Base-by-base conservation (phyloP, 2,329 filamentous ascomycete species). In the Claviceps quebecensis region DNA sequence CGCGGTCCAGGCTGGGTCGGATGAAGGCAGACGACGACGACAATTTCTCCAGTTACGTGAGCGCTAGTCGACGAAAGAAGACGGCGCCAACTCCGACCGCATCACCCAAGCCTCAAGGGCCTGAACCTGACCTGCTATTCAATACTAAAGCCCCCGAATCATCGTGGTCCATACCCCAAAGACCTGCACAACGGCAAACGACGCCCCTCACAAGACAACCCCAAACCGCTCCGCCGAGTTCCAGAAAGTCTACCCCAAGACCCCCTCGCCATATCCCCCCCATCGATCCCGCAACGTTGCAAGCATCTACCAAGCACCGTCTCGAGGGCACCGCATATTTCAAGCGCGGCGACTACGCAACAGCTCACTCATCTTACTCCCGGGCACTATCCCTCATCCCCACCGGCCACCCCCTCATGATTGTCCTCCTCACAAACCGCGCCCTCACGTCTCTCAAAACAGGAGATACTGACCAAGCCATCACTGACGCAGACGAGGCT, bases 391-490 rank as follows among this genome's bases (percentile, higher is more conserved):
- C 77, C 1, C 78, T 81, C 39, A 73, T 98, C 36, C 93, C 93
- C 1, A 67, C 78, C 14, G 77, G 75, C 4, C 93, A 98, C 64
- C 91, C 91, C 0, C 74, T 97, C 23, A 80, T 80, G 17, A 93
- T 97, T 53, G 73, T 97, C n/a, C 77, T 97, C 6, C 80, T 95
- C 22, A 91, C 87, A 59, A 98, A 98, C 64, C 87, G 88, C 50
- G 86, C 93, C 4, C 74, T 97, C 56, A 96, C 91, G 0, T 84
- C 85, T 3, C 74, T 97, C 52, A 97, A 97, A 67, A 91, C 86
- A 0, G 93, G 93, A 46, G 88, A 95, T 59, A 86, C 91, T 0
- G 95, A 95, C 65, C 80, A 84, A 53, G 89, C 91, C 1, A 81
- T 97, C 17, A 73, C 77, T 1, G 91, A 98, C 64, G 87, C 90